phyloP scores from a whole-genome alignment of 2,329 filamentous ascomycete genomes.

The Furcasterigmium sp. region DNA sequence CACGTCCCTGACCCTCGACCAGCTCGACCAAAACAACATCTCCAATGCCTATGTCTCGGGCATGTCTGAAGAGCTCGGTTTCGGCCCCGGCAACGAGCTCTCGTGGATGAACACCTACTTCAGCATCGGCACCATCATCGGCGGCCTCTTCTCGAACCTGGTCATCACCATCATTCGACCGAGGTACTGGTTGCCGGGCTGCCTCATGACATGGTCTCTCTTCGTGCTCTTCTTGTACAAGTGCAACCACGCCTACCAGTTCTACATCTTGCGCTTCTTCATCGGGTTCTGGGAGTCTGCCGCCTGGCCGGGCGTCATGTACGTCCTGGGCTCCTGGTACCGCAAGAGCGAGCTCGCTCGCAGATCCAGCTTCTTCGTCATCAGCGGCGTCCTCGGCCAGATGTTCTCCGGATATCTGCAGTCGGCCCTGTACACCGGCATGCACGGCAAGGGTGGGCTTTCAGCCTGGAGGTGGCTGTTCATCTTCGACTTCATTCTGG shows the following conservation, averaged over 20 bases:
- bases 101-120: conserved; percentile 42
- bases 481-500: conserved; percentile 30
- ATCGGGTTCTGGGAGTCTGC: conserved; percentile 50
- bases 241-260: conserved; percentile 27
- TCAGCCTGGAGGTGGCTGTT: conserved; percentile 32
- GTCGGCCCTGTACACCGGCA: conserved; percentile 22
- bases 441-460: conserved; percentile 26
- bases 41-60: conserved; percentile 43
- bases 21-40: conserved; percentile 39
- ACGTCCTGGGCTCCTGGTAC: conserved; percentile 55
- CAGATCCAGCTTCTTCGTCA: conserved; percentile 51
- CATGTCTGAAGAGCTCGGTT: conserved; percentile 39
- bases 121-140: conserved; percentile 40
- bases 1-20: too few relatives aligned
- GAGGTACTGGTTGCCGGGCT: conserved; percentile 33
- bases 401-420: conserved; percentile 31
- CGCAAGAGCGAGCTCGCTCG: conserved; percentile 51
- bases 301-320: conserved; percentile 49
- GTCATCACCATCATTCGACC: conserved; percentile 37
- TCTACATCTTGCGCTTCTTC: conserved; percentile 46
- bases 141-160: conserved; percentile 36
- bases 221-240: conserved; percentile 35
- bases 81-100: conserved; percentile 33
- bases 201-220: conserved; percentile 28
- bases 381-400: conserved; percentile 45